Evolutionary conservation across 345 rosid species (phyloP).

Genomic region (Draba incana): DNA sequence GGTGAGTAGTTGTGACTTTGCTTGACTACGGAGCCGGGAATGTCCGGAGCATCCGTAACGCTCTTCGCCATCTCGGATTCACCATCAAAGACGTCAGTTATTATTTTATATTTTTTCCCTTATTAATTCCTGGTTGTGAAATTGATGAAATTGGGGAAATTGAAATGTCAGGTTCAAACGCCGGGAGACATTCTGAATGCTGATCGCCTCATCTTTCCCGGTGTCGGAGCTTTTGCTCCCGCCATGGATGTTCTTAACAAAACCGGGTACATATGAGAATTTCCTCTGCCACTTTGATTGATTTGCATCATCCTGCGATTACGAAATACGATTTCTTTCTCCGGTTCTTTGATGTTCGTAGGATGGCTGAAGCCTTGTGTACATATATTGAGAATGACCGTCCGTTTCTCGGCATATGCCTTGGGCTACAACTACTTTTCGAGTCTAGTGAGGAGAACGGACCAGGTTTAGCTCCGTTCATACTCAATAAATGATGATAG

Average conservation of each 20-base stretch:
- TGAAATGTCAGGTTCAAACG: slow-evolving; percentile 63
- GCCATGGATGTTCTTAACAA: slow-evolving; percentile 88
- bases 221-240: slow-evolving; percentile 92
- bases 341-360: slow-evolving; percentile 37
- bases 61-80: slow-evolving; percentile 78
- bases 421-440: slow-evolving; percentile 92
- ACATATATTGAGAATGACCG: slow-evolving; percentile 79
- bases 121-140: background rate
- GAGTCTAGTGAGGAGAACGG: slow-evolving; percentile 94
- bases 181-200: slow-evolving; percentile 81
- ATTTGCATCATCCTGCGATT: too few relatives aligned
- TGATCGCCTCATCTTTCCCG: slow-evolving; percentile 80
- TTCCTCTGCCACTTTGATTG: background rate
- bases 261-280: slow-evolving; percentile 54
- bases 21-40: slow-evolving; percentile 98
- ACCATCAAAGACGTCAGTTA: slow-evolving; percentile 67
- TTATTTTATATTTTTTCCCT: background rate
- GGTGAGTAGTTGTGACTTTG: slow-evolving; percentile 66
- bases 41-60: slow-evolving; percentile 85
- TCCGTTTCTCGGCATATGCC: slow-evolving; percentile 96
- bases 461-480: slow-evolving; percentile 52
- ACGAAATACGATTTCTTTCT: background rate
- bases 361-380: slow-evolving; percentile 89
- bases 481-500: slow-evolving; percentile 13
- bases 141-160: background rate